Conservation (phyloP, 129 eudicot species). For the Flaveria sonorensis region DNA sequence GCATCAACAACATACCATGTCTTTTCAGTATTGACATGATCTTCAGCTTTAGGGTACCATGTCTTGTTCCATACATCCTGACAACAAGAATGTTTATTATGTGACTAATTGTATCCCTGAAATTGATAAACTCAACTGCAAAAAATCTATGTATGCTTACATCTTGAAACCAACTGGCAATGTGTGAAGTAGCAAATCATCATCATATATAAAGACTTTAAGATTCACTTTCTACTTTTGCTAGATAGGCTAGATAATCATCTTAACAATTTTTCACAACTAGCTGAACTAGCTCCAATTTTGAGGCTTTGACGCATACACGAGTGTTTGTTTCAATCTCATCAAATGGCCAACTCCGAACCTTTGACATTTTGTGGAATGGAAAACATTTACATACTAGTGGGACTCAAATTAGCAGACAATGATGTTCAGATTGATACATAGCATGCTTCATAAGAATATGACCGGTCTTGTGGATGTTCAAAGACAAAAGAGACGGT, state of each 20-base stretch:
- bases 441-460: conserved; percentile 10
- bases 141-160: background rate
- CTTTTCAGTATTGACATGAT: conserved; percentile 74
- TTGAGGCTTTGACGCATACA: background rate
- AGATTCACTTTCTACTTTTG: background rate
- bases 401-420: background rate
- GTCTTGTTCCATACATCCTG: conserved; percentile 97
- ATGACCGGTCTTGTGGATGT: background rate
- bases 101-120: background rate
- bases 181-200: background rate
- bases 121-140: background rate
- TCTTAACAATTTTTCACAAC: background rate
- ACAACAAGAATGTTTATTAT: conserved; percentile 10
- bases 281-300: background rate
- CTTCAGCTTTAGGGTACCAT: conserved; percentile 94
- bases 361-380: background rate
- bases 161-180: background rate
- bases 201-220: background rate
- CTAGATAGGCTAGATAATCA: background rate
- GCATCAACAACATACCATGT: conserved; percentile 98
- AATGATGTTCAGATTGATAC: background rate
- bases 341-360: conserved; percentile 4
- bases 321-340: background rate
- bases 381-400: conserved; percentile 4
- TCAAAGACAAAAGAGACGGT: background rate